Evolutionary conservation across 441 rosid genomes (phyloP), one percentile per base, ranked within the genome.

Genomic region (Populus hybrid): DNA sequence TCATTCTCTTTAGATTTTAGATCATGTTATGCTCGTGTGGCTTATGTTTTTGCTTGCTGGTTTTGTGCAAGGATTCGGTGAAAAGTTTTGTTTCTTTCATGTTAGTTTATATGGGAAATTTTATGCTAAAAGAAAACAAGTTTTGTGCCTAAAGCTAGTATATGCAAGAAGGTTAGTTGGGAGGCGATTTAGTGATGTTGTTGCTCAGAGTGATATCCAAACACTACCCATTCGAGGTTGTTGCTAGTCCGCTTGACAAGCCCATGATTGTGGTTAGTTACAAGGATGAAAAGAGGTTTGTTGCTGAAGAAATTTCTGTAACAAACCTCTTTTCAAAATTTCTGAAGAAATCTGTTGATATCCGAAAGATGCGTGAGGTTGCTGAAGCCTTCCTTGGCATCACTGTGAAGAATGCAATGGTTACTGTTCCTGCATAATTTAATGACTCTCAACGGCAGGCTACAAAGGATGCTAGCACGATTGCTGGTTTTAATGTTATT

Each of bases 371-470:
- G 91, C 85, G 91, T 2, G 92, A 90, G 85, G 87, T 89, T 34
- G 92, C 94, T 0, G 92, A 89, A 68, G 89, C 92, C 8, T 88
- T 64, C 61, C 87, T 88, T 18, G 95, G 90, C 1, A 9, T 81
- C 3, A 8, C 79, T 0, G 21, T 89, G 16, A 87, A 91, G 83
- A 86, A 88, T 74, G 90, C 93, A 0, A 92, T 89, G 1, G 87
- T 88, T 8, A 91, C 90, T 0, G 93, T 91, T 0, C 95, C 93
- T 10, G 92, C 93, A 35, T 91, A 88, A 67, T 90, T 90, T 82
- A 90, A 86, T 35, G 92, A 90, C 61, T 88, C 88, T 16, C 88
- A 85, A 71, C 85, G 89, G 40, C 89, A 88, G 34, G 90, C 90
- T 3, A 88, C 90, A 0, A 84, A 86, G 24, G 89, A 86, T 34